Evolutionary conservation across 805 yeast species (phyloP).

Genomic region (Zygoascus tannicola): DNA sequence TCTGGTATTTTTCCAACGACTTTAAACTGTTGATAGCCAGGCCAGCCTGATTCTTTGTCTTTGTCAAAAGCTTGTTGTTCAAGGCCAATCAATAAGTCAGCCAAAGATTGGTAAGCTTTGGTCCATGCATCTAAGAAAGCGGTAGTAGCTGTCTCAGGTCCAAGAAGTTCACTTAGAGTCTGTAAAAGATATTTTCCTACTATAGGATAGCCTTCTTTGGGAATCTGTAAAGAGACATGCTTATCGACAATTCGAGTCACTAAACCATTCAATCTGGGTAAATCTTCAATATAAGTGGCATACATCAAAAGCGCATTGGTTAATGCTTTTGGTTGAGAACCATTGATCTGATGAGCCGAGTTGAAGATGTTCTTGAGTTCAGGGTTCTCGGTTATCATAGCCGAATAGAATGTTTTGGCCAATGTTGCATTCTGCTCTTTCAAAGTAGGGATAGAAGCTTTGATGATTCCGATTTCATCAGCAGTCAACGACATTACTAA

Average conservation of each 20-base stretch:
- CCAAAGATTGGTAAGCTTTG: slow-evolving; percentile 54
- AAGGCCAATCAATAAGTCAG: slow-evolving; percentile 47
- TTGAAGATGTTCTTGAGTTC: slow-evolving; percentile 56
- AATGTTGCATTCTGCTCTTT: slow-evolving; percentile 46
- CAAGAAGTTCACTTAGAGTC: slow-evolving; percentile 47
- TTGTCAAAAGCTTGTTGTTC: slow-evolving; percentile 41
- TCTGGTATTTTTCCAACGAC: slow-evolving; percentile 38
- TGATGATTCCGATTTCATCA: slow-evolving; percentile 5
- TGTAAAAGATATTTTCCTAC: slow-evolving; percentile 51
- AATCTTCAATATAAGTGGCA: slow-evolving; percentile 53
- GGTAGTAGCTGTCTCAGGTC: slow-evolving; percentile 45
- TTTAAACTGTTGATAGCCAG: slow-evolving; percentile 46
- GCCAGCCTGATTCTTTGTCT: slow-evolving; percentile 41
- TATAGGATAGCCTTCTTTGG: slow-evolving; percentile 56
- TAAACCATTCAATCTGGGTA: slow-evolving; percentile 42
- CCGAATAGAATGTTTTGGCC: slow-evolving; percentile 45
- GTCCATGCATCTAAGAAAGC: slow-evolving; percentile 56
- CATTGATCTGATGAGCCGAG: slow-evolving; percentile 42
- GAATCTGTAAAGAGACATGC: slow-evolving; percentile 55
- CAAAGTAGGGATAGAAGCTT: slow-evolving; percentile 40
- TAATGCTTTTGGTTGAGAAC: slow-evolving; percentile 49
- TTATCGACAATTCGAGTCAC: slow-evolving; percentile 54
- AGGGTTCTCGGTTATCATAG: slow-evolving; percentile 45
- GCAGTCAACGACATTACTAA: slow-evolving; percentile 2
- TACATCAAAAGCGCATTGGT: slow-evolving; percentile 54